Evolutionary conservation across 805 yeast species (phyloP).

Genomic region (Sporopachydermia lactativora): DNA sequence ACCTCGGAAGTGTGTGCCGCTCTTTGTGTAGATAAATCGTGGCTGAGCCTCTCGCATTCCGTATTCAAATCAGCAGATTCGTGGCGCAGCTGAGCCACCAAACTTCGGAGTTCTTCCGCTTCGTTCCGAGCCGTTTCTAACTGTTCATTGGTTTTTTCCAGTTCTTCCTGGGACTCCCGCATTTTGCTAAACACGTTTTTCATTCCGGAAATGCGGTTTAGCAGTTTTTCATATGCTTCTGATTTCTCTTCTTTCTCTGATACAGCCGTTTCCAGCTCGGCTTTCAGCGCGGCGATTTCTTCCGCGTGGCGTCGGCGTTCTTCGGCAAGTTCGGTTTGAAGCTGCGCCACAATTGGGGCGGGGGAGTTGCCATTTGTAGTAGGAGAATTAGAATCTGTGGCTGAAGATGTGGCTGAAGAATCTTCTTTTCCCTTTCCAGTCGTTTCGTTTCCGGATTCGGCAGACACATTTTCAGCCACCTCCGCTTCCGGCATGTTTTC

Average conservation of each 20-base stretch:
- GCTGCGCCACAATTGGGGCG: background rate
- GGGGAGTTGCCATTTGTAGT: too few relatives aligned
- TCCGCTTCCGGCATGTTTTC: too few relatives aligned
- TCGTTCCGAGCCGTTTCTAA: slow-evolving; percentile 14
- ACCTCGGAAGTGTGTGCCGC: slow-evolving; percentile 4
- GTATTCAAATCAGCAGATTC: slow-evolving; percentile 30
- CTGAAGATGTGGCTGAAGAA: too few relatives aligned
- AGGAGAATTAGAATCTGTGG: too few relatives aligned
- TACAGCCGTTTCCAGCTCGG: background rate
- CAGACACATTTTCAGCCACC: too few relatives aligned
- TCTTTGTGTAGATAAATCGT: slow-evolving; percentile 24
- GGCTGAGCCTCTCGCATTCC: slow-evolving; percentile 39
- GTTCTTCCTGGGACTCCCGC: slow-evolving; percentile 54
- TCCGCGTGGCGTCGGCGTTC: background rate
- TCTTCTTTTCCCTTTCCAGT: too few relatives aligned
- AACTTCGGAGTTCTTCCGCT: slow-evolving; percentile 10
- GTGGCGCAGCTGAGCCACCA: slow-evolving; percentile 14
- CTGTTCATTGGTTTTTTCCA: slow-evolving; percentile 30
- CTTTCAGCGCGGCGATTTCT: background rate
- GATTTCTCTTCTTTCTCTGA: background rate
- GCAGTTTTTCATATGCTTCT: background rate
- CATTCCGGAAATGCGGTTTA: slow-evolving; percentile 2
- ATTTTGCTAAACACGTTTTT: slow-evolving; percentile 30
- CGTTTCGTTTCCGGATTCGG: too few relatives aligned
- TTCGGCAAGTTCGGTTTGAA: background rate